Conservation (phyloP, 768 basidiomycete genomes). For the Royoungia palumana region DNA sequence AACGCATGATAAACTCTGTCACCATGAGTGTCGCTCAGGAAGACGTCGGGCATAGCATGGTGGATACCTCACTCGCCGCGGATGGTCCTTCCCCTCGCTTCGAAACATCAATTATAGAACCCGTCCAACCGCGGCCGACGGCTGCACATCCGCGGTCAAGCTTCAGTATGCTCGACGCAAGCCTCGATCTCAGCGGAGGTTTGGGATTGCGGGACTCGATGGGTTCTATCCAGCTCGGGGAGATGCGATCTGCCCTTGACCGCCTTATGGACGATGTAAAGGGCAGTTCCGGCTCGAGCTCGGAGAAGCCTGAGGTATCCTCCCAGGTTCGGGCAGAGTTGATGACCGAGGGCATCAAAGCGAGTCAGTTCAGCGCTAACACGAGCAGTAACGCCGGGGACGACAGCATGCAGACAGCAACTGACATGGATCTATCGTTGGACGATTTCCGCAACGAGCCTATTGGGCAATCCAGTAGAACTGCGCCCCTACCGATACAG, state of each 20-base stretch:
- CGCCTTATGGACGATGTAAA: conserved; percentile 67
- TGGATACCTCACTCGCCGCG: neutral
- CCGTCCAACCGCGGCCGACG: conserved; percentile 9
- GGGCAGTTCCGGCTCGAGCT: conserved; percentile 25
- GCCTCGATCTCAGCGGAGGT: conserved; percentile 23
- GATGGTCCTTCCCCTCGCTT: neutral
- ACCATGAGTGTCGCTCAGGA: neutral
- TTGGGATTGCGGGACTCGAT: conserved; percentile 37
- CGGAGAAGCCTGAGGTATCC: conserved; percentile 12
- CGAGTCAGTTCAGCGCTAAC: conserved; percentile 34
- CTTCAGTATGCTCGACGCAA: conserved; percentile 21
- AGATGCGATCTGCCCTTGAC: conserved; percentile 72
- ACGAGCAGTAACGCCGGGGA: conserved; percentile 31
- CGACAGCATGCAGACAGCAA: conserved; percentile 31
- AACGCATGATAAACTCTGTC: conserved; percentile 28
- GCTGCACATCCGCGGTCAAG: conserved; percentile 10
- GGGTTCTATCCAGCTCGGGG: conserved; percentile 56
- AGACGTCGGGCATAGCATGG: neutral
- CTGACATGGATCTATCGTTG: conserved; percentile 30
- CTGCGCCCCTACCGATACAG: conserved; percentile 35
- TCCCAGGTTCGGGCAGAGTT: conserved; percentile 25
- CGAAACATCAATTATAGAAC: neutral
- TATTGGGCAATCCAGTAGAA: conserved; percentile 4
- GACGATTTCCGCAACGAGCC: conserved; percentile 24
- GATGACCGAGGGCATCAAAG: conserved; percentile 32